phyloP scores from a whole-genome alignment of 148 eudicot genomes.

The Persicaria maculosa region DNA sequence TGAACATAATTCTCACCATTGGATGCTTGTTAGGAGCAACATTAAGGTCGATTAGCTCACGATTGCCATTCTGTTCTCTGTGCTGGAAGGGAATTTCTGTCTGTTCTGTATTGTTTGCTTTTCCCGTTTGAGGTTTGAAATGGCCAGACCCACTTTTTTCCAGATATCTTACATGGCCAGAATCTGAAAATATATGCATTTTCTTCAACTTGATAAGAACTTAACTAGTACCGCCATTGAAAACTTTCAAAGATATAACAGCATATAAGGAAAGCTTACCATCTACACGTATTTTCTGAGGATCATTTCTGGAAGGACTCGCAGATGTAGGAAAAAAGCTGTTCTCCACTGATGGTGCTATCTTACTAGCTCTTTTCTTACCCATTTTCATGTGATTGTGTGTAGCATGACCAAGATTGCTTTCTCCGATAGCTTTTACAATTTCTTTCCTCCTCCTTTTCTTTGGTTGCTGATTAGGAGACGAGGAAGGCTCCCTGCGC shows the following conservation, averaged over 20 bases:
- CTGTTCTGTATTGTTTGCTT: conserved; percentile 27
- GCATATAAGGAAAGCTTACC: conserved; percentile 25
- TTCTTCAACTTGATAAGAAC: conserved; percentile 47
- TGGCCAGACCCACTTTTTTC: conserved; percentile 36
- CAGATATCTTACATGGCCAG: conserved; percentile 30
- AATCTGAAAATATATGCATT: conserved; percentile 29
- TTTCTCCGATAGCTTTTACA: conserved; percentile 7
- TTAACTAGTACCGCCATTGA: conserved; percentile 27
- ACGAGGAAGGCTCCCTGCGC: conserved; percentile 42
- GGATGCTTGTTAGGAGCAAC: conserved; percentile 50
- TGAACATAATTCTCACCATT: conserved; percentile 42
- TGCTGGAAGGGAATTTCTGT: conserved; percentile 35
- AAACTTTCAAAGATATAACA: conserved; percentile 29
- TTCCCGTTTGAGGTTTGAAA: conserved; percentile 36
- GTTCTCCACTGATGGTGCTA: conserved; percentile 36
- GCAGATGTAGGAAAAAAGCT: conserved; percentile 28
- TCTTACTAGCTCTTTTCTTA: conserved; percentile 45
- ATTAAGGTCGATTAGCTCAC: conserved; percentile 59
- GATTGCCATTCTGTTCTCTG: conserved; percentile 49
- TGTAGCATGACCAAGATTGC: conserved; percentile 24
- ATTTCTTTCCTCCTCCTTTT: conserved; percentile 12
- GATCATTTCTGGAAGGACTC: conserved; percentile 28
- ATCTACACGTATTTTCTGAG: conserved; percentile 42
- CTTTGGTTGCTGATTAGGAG: conserved; percentile 20
- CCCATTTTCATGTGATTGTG: conserved; percentile 55